A percentile compares a stretch with the other conserved stretches of the same genome.
phyloP scores from a whole-genome alignment of 495 filamentous ascomycete species.

The Massariosphaeria phaeospora region DNA sequence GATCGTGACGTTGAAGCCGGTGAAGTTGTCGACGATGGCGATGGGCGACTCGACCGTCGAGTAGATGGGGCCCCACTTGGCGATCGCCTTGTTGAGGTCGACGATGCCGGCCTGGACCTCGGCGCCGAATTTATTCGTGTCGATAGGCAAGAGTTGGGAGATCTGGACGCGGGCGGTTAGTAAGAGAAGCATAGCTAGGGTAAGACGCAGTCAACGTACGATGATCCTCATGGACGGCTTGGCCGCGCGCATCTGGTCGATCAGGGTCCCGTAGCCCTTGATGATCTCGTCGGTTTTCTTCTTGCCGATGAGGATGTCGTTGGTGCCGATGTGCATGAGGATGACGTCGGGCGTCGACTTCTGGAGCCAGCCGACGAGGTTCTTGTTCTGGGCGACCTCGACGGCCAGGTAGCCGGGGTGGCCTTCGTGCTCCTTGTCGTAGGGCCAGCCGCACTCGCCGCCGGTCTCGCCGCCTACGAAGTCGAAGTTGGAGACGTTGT shows the following conservation, averaged over 20 bases:
- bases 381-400: constrained; percentile 9
- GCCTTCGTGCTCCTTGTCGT: constrained; percentile 28
- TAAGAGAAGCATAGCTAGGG: neutral
- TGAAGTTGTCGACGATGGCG: constrained; percentile 18
- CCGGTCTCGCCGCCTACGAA: constrained; percentile 24
- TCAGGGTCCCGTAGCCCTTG: constrained; percentile 9
- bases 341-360: constrained; percentile 18
- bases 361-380: constrained; percentile 12
- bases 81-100: constrained; percentile 21
- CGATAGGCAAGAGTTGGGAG: constrained; percentile 15
- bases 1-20: constrained; percentile 12
- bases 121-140: neutral
- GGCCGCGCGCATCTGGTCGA: constrained; percentile 19
- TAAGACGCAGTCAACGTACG: too few relatives aligned
- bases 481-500: constrained; percentile 19
- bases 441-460: constrained; percentile 16
- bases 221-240: constrained; percentile 19
- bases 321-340: constrained; percentile 28
- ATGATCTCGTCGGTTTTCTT: constrained; percentile 11
- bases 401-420: constrained; percentile 17
- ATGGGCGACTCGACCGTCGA: constrained; percentile 3
- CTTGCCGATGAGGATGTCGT: constrained; percentile 14
- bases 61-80: constrained; percentile 11
- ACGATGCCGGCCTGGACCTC: constrained; percentile 9
- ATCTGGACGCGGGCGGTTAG: constrained; percentile 13